Base-by-base conservation (phyloP, 441 rosid genomes). In the Arabidopsis hybrid region DNA sequence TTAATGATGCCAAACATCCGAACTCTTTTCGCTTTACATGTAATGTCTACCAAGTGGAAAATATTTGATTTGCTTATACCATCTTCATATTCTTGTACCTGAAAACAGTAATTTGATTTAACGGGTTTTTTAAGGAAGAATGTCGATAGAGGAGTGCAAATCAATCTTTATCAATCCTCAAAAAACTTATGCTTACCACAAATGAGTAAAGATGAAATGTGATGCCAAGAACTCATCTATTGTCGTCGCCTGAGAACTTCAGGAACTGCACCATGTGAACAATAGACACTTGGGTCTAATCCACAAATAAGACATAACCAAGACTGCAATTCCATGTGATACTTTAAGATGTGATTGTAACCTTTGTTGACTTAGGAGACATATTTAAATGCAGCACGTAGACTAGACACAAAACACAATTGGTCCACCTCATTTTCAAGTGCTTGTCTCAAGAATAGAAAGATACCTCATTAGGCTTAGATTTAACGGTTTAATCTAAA, bases 181-280 rank as follows among this genome's bases (percentile, higher is more conserved):
- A 59, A 62, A 72, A 59, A 49, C 16, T 49, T 66, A 31, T 58
- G 60, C 29, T 57, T 69, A 67, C 76, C 10, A 80, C 77, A 84
- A 67, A 69, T 38, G 26, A 59, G 70, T 76, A 18, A 38, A 78
- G 43, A 64, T 64, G 71, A 71, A 39, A 56, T 78, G 78, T 78
- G 83, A 76, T 64, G 26, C 84, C 80, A 68, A 45, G 64, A 31
- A 32, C 58, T 65, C 40, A 14, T 26, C 38, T 29, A 29, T 38
- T 46, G 52, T 35, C 31, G 52, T 35, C 31, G 36, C 65, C 32
- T 59, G 43, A n/a, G 32, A 17, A 26, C 36, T 31, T 76, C 21
- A 46, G 18, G 29, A 8, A 57, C 40, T 40, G 39, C 12, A 31
- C 39, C 77, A 67, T 66, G 79, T 69, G 74, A 76, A 69, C 31